Evolutionary conservation across 306 rosid species (phyloP), one percentile per base, ranked within the genome.

Genomic region (Rosa lucieae): DNA sequence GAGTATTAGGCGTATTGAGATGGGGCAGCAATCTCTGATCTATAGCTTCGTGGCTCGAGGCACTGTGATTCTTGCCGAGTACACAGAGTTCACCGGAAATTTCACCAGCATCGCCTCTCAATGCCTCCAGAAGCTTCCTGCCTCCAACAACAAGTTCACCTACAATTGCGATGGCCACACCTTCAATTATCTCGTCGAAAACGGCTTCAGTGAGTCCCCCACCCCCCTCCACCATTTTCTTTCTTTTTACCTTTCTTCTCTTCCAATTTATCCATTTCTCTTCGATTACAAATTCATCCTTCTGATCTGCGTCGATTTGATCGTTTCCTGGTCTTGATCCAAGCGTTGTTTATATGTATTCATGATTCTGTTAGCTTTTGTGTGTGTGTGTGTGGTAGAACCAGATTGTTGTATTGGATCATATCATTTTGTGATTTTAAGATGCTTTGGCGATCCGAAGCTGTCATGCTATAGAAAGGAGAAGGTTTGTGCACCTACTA

Each of bases 11-110:
- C 37, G 37, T 32, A 3, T 40, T 40, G 44, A 40, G 52, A 89
- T 94, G 98, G 97, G 94, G 76, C 94, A 94, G 65, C 97, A 94
- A 82, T 85, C 94, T 77, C 80, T 94, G 94, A 94, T 94, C 88
- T 94, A 94, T 76, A 94, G 98, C 87, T 92, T 94, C 78, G 98
- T 94, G 73, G 96, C 98, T 74, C 91, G 98, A 59, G 98, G 98
- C 20, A 88, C 87, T 42, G 73, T 89, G 78, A n/a, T 94, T 70
- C 93, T 94, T 46, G 93, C 91, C 5, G 98, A 94, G 80, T 94
- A 82, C 82, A 94, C 94, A 1, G 97, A 91, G 80, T 92, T 94
- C 67, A 84, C 90, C 39, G 97, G 98, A 26, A 94, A 94, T 63
- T 94, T 94, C 83, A 81, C 83, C 1, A 62, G 86, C 77, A 83